Conservation (phyloP, 768 basidiomycete genomes). For the Chalciporus sphaerocephalus region DNA sequence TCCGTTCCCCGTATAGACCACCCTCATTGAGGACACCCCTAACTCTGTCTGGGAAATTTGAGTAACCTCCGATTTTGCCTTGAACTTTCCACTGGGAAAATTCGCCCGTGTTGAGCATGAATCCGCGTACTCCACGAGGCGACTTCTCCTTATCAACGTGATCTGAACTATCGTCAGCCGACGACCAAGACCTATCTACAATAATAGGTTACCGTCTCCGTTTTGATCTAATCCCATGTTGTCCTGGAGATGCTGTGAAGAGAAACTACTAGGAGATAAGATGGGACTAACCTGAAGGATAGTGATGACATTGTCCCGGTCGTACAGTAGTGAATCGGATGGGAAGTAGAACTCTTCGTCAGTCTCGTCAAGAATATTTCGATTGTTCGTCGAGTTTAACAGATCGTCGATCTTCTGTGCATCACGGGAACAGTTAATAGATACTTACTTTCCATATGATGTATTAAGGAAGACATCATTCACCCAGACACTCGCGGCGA, state of each 20-base stretch:
- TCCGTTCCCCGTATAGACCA: constrained; percentile 64
- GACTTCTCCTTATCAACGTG: constrained; percentile 56
- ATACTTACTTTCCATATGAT: constrained; percentile 65
- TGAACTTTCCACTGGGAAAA: constrained; percentile 69
- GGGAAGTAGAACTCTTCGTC: constrained; percentile 67
- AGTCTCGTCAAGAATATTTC: constrained; percentile 56
- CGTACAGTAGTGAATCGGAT: constrained; percentile 42
- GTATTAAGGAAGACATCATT: constrained; percentile 70
- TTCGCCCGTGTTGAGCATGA: constrained; percentile 57
- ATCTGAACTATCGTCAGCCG: constrained; percentile 22
- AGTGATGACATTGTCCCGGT: constrained; percentile 70
- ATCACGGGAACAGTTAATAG: not conserved
- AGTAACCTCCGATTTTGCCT: constrained; percentile 72
- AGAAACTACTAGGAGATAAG: not conserved
- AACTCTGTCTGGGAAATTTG: constrained; percentile 62
- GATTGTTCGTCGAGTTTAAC: constrained; percentile 59
- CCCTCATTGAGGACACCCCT: constrained; percentile 71
- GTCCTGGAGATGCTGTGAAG: constrained; percentile 42
- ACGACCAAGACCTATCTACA: not conserved
- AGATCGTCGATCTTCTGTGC: not conserved
- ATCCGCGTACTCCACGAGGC: constrained; percentile 76
- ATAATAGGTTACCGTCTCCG: constrained; percentile 36
- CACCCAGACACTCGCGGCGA: constrained; percentile 79
- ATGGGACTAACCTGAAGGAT: constrained; percentile 56
- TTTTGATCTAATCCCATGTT: constrained; percentile 77